Percentiles rank a stretch among this genome's conserved stretches.
phyloP scores from a whole-genome alignment of 2,329 filamentous ascomycete species.

The Paecilomyces formosus region DNA sequence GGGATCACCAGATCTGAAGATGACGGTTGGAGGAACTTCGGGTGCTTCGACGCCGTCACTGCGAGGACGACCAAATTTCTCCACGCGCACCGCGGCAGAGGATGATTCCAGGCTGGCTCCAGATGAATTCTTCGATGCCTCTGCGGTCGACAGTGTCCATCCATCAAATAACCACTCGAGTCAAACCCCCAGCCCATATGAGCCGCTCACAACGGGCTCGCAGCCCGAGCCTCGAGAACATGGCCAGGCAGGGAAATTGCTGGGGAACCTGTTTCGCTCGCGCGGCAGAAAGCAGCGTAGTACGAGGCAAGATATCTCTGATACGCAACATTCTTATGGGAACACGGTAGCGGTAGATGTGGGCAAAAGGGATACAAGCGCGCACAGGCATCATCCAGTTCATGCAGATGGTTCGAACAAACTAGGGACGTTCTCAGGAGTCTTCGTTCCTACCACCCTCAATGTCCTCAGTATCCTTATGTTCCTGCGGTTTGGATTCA shows the following conservation, averaged over 20 bases:
- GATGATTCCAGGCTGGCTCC: slow-evolving; percentile 29
- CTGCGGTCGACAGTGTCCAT: slow-evolving; percentile 2
- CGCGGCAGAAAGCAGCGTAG: neutral
- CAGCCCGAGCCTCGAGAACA: neutral
- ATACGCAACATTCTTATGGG: slow-evolving; percentile 3
- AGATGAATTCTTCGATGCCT: slow-evolving; percentile 16
- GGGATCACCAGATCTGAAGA: slow-evolving; percentile 3
- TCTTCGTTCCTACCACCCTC: slow-evolving; percentile 81
- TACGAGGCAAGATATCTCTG: neutral
- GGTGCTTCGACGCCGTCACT: slow-evolving; percentile 18
- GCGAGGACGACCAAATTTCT: slow-evolving; percentile 32
- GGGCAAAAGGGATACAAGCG: slow-evolving; percentile 24
- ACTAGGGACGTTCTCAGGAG: slow-evolving; percentile 67
- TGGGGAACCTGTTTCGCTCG: neutral
- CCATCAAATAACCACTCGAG: neutral
- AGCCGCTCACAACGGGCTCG: slow-evolving; percentile 10
- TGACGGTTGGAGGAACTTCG: slow-evolving; percentile 14
- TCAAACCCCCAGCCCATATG: slow-evolving; percentile 15
- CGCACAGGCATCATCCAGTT: slow-evolving; percentile 15
- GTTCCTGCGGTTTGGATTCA: slow-evolving; percentile 82
- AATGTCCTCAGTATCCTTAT: slow-evolving; percentile 88
- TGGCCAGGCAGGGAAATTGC: neutral
- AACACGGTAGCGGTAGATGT: slow-evolving; percentile 10
- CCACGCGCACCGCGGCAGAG: slow-evolving; percentile 29
- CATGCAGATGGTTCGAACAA: slow-evolving; percentile 44